These are phyloP conservation scores for Excoecaria agallocha DNA, from an alignment of 345 rosid species.

Conservation along the genomic window DNA sequence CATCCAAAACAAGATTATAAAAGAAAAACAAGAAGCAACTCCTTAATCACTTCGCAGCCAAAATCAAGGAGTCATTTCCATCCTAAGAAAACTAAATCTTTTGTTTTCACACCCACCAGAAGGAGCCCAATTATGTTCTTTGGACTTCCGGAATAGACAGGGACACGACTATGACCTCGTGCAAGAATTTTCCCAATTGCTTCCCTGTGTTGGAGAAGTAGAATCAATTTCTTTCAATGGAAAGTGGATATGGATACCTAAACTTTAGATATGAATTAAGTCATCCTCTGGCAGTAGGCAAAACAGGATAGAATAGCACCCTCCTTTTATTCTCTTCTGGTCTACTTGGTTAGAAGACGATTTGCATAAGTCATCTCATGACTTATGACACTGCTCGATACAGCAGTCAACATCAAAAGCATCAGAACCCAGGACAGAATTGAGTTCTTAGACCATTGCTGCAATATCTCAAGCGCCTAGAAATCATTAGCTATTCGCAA, in stretches of 20 bases:
- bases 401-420: conserved; percentile 7
- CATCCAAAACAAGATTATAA: neutral
- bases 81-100: neutral
- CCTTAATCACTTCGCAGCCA: conserved; percentile 8
- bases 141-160: conserved; percentile 27
- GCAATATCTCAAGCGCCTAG: conserved; percentile 4
- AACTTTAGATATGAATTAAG: conserved; percentile 9
- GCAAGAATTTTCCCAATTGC: conserved; percentile 36
- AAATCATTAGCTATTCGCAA: neutral
- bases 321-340: neutral
- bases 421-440: neutral
- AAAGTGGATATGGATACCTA: neutral
- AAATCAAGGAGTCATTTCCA: neutral
- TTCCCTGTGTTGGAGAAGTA: conserved; percentile 29
- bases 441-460: neutral
- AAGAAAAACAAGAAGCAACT: no score
- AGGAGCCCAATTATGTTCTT: conserved; percentile 32
- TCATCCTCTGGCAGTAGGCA: neutral
- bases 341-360: neutral
- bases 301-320: neutral
- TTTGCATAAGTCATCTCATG: conserved; percentile 11
- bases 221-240: neutral
- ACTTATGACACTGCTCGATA: neutral
- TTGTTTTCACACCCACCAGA: conserved; percentile 23
- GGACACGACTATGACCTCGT: conserved; percentile 35